Conservation (phyloP, 2,329 filamentous ascomycete species). For the Gaeumannomyces tritici region DNA sequence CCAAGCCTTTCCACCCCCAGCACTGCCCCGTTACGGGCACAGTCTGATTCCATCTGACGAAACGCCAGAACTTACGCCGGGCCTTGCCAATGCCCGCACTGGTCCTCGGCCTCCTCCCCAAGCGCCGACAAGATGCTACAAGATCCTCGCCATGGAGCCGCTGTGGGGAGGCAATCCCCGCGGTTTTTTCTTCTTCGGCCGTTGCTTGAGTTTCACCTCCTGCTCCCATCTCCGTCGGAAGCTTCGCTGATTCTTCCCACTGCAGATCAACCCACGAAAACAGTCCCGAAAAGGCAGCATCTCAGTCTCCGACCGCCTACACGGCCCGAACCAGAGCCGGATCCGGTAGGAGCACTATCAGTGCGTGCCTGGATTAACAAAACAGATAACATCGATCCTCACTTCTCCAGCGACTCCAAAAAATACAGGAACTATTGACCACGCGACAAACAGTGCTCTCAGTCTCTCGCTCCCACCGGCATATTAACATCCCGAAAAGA, state of each 20-base stretch:
- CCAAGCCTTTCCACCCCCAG: not conserved
- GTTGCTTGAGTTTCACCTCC: not conserved
- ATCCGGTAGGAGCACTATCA: not conserved
- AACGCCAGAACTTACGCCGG: not conserved
- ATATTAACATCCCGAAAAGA: not conserved
- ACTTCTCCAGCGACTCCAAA: not conserved
- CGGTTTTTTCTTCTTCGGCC: not conserved
- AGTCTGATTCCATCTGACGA: not conserved
- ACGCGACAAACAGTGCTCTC: too few species aligned
- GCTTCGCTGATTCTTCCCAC: too few species aligned
- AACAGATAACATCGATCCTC: not conserved
- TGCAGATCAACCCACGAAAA: not conserved
- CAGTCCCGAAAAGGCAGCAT: not conserved
- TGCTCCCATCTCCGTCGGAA: not conserved
- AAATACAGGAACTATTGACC: not conserved
- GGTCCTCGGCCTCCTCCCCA: not conserved
- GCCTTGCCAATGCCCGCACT: not conserved
- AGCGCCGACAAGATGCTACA: not conserved
- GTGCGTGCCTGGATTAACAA: not conserved
- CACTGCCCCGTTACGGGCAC: not conserved
- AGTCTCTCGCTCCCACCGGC: too few species aligned
- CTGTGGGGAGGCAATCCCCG: not conserved
- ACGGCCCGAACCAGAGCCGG: not conserved
- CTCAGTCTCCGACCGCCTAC: not conserved
- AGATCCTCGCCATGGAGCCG: not conserved